Evolutionary conservation across 495 filamentous ascomycete genomes (phyloP), one percentile per base, ranked within the genome.

Genomic region (Xanthoparmelia taractica): DNA sequence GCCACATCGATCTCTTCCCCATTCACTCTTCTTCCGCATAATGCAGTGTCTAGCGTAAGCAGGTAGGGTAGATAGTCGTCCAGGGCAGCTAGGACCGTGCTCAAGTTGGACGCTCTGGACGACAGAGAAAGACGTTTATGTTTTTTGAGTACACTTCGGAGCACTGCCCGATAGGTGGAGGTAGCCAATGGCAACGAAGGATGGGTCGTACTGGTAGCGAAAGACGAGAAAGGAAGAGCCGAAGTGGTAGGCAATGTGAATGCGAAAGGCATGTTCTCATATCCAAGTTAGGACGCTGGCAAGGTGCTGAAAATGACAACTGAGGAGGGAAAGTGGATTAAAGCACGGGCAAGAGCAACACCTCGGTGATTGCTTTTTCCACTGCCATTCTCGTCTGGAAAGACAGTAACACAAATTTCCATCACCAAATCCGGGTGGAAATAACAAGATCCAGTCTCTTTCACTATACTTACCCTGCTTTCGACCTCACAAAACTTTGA

Each of bases 241-340:
- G 90, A 94, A 29, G 92, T 96, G 27, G 91, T 96, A 4, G 92
- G 89, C 43, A 96, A 82, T 38, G 80, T 77, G 69, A 92, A 95
- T 25, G 87, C 85, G 73, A 87, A 96, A 50, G 93, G 91, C 92
- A 96, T 96, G 38, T 37, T 38, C 27, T 52, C 48, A 17, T 15
- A 52, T 52, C 25, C 27, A 20, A 23, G 45, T 8, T 47, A 8
- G 13, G 11, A 10, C 13, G 2, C 6, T 31, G 29, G 50, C 15
- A 54, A 6, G 13, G 8, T 31, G 48, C 45, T 23, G 18, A 27
- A 52, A 52, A 15, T 18, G 27, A 29, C 23, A 27, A 7, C 13
- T 2, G 25, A 29, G 11, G 20, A n/a, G 23, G 43, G 23, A n/a
- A 47, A 5, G 11, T 0, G 8, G 4, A 8, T 11, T 50, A 29